Evolutionary conservation across 164 flowering plant genomes (phyloP).

Genomic region (Paratinospora sagittata): DNA sequence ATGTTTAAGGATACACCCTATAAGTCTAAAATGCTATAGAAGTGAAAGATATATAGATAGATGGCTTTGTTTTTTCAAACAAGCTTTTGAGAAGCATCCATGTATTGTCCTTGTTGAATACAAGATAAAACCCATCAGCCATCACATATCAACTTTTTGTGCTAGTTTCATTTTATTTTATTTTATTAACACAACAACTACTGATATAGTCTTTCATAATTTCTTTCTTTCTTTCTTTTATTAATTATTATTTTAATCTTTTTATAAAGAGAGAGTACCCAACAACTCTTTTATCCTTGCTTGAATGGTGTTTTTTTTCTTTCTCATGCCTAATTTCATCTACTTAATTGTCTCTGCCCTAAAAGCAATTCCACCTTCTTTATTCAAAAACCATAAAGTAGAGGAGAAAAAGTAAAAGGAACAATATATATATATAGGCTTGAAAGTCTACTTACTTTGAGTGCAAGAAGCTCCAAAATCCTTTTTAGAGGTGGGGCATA

Average conservation of each 20-base stretch:
- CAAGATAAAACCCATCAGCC: neutral
- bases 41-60: too few species aligned
- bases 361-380: conserved; percentile 37
- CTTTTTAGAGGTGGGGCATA: conserved; percentile 32
- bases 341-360: too few species aligned
- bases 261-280: conserved; percentile 30
- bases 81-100: conserved; percentile 30
- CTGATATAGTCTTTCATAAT: too few species aligned
- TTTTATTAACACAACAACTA: too few species aligned
- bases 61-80: conserved; percentile 26
- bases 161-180: neutral
- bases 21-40: conserved; percentile 20
- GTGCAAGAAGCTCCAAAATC: conserved; percentile 59
- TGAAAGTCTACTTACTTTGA: conserved; percentile 55
- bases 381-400: conserved; percentile 24
- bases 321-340: conserved; percentile 29
- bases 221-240: neutral
- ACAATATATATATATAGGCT: conserved; percentile 12
- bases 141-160: conserved; percentile 17
- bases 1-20: conserved; percentile 38
- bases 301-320: conserved; percentile 45
- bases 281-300: conserved; percentile 30
- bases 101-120: conserved; percentile 16
- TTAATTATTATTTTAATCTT: neutral
- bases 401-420: neutral